Conservation (phyloP, 2,329 filamentous ascomycete species). For the Hymenotorrendiella dingleyae region DNA sequence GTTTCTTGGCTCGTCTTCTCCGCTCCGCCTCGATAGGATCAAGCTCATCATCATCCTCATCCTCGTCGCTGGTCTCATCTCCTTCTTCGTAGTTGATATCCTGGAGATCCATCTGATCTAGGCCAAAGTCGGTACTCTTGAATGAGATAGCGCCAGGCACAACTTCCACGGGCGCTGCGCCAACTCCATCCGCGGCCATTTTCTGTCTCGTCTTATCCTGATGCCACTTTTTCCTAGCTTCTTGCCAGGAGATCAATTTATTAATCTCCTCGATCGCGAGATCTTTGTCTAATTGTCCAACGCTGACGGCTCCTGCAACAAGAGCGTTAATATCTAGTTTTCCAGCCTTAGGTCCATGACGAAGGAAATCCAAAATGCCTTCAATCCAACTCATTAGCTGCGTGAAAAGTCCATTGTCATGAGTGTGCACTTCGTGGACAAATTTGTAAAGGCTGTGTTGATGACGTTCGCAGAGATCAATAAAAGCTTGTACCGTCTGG, state of each 20-base stretch:
- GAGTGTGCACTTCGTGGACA: slow-evolving; percentile 92
- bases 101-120: slow-evolving; percentile 79
- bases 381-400: slow-evolving; percentile 97
- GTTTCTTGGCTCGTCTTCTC: slow-evolving; percentile 66
- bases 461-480: slow-evolving; percentile 90
- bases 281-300: slow-evolving; percentile 61
- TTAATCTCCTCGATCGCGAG: slow-evolving; percentile 77
- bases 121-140: slow-evolving; percentile 78
- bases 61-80: slow-evolving; percentile 52
- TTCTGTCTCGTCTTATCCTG: slow-evolving; percentile 96
- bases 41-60: slow-evolving; percentile 70
- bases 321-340: slow-evolving; percentile 92
- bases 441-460: slow-evolving; percentile 99
- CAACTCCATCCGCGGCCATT: slow-evolving; percentile 81
- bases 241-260: slow-evolving; percentile 84
- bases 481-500: slow-evolving; percentile 96
- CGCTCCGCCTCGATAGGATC: slow-evolving; percentile 88
- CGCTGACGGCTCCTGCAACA: slow-evolving; percentile 71
- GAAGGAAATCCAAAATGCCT: slow-evolving; percentile 86
- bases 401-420: slow-evolving; percentile 94
- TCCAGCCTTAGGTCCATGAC: slow-evolving; percentile 77
- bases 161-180: slow-evolving; percentile 39
- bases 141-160: slow-evolving; percentile 55
- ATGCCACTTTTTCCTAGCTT: slow-evolving; percentile 95
- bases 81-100: slow-evolving; percentile 77